Conservation (phyloP, 225 moss, liverwort and hornwort genomes). For the Antitrichia curtipendula region DNA sequence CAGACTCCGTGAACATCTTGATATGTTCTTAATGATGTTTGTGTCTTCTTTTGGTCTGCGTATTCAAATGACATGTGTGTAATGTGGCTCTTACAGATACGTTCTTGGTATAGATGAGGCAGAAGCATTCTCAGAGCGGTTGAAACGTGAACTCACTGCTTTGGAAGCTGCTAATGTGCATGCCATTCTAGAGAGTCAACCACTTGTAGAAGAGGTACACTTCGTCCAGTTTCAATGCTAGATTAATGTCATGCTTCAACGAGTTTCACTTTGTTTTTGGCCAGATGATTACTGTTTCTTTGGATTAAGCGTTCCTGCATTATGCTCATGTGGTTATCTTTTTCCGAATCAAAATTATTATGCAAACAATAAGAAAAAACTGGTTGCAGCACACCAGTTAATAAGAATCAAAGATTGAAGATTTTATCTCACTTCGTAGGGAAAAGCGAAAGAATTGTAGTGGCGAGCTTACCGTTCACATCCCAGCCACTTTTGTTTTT, state of each 20-base stretch:
- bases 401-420: background rate
- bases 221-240: background rate
- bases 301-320: background rate
- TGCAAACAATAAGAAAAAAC: background rate
- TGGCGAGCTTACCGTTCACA: background rate
- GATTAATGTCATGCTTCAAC: background rate
- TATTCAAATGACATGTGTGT: background rate
- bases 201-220: constrained; percentile 92
- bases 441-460: background rate
- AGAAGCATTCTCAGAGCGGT: constrained; percentile 96
- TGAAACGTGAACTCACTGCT: constrained; percentile 96
- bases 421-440: background rate
- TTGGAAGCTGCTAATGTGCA: constrained; percentile 99
- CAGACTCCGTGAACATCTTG: background rate
- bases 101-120: constrained; percentile 99
- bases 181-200: constrained; percentile 98
- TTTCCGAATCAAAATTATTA: background rate
- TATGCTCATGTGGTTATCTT: background rate
- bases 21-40: background rate
- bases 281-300: background rate
- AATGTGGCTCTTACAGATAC: constrained; percentile 45
- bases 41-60: background rate
- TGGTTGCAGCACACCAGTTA: background rate
- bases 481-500: background rate
- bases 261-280: background rate